Conservation (phyloP, 345 rosid genomes). For the Acer yangbiense region DNA sequence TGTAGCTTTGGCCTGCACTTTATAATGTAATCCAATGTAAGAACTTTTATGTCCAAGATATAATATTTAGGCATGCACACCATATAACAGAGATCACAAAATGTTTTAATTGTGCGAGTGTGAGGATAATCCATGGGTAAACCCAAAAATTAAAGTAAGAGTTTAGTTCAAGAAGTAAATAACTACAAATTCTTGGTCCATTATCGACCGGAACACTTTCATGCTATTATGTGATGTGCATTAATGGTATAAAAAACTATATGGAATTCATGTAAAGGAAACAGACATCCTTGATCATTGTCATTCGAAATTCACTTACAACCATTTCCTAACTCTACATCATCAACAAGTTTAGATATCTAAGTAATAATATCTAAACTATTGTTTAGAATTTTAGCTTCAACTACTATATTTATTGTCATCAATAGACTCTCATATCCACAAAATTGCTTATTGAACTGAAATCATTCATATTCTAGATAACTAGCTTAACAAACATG, state of each 20-base stretch:
- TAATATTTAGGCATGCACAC: not conserved
- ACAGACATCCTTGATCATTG: not conserved
- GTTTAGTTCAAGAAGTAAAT: not conserved
- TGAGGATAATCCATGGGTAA: not conserved
- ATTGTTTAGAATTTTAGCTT: not conserved
- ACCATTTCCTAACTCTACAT: not conserved
- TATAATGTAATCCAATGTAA: not conserved
- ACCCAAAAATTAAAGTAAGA: not conserved
- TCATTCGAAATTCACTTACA: not conserved
- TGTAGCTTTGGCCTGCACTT: conserved; percentile 11
- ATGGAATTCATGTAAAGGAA: not conserved
- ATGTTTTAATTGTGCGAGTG: not conserved
- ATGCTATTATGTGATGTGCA: not conserved
- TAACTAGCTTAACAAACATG: not conserved
- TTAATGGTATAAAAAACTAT: not conserved
- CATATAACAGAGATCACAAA: not conserved
- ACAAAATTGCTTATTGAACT: not conserved
- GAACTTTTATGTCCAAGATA: not conserved
- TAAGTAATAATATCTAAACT: not conserved
- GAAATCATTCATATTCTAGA: not conserved
- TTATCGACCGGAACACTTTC: not conserved
- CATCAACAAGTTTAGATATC: not conserved
- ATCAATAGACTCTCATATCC: conserved; percentile 1
- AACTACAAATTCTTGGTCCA: not conserved
- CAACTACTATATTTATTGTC: not conserved